Evolutionary conservation across 169 alveolate genomes (phyloP).

Genomic region (Plasmodium gallinaceum): DNA sequence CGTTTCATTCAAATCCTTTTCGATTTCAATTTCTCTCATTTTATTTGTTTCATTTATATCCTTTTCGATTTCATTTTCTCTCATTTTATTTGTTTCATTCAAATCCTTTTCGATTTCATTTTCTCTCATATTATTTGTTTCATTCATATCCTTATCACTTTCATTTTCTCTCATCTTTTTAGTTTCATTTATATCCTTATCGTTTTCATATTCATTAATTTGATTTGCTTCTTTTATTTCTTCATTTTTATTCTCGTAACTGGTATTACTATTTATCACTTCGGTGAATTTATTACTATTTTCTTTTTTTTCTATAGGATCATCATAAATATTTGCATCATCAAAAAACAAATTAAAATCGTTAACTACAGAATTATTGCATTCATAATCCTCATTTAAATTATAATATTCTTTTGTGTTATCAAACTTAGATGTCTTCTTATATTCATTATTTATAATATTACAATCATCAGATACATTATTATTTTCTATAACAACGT

Average conservation of each 20-base stretch:
- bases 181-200: neutral
- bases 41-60: neutral
- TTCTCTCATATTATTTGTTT: neutral
- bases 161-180: too few species aligned
- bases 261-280: neutral
- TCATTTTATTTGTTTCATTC: neutral
- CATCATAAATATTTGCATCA: neutral
- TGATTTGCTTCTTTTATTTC: conserved; percentile 4
- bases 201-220: neutral
- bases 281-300: neutral
- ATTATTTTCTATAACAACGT: neutral
- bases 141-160: neutral
- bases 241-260: neutral
- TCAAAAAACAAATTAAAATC: conserved; percentile 1
- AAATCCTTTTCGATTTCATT: neutral
- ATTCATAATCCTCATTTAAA: neutral
- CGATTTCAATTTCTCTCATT: neutral
- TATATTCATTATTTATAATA: neutral
- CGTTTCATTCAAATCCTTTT: too few species aligned
- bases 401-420: neutral
- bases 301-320: neutral
- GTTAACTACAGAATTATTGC: neutral
- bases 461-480: neutral
- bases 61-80: neutral
- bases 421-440: neutral